Evolutionary conservation across 768 basidiomycete species (phyloP).

Genomic region (Boletus sp.): DNA sequence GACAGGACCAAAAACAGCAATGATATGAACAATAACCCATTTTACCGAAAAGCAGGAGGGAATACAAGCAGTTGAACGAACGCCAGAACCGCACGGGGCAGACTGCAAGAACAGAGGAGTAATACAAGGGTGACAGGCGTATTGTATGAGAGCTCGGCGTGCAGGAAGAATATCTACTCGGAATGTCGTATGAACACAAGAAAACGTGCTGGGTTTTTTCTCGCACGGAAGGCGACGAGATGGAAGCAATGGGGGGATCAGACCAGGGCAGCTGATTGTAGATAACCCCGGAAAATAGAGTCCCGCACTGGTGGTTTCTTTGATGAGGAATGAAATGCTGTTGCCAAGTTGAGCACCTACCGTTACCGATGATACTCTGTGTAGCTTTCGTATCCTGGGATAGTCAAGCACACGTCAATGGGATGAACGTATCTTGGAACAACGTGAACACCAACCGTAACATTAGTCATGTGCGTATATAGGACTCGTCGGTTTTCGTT

Average conservation of each 20-base stretch:
- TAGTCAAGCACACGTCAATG: slow-evolving; percentile 4
- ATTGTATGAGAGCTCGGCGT: slow-evolving; percentile 3
- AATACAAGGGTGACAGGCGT: slow-evolving; percentile 2
- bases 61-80: slow-evolving; percentile 7
- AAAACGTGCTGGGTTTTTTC: neutral
- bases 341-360: slow-evolving; percentile 36
- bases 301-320: slow-evolving; percentile 51
- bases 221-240: neutral
- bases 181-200: slow-evolving; percentile 7
- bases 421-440: neutral
- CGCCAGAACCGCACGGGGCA: neutral
- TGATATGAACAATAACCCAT: slow-evolving; percentile 1
- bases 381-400: slow-evolving; percentile 77
- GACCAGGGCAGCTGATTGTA: slow-evolving; percentile 68
- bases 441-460: slow-evolving; percentile 50
- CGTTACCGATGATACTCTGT: slow-evolving; percentile 78
- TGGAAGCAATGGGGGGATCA: slow-evolving; percentile 27
- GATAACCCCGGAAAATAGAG: slow-evolving; percentile 72
- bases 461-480: slow-evolving; percentile 79
- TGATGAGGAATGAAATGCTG: slow-evolving; percentile 4
- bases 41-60: neutral
- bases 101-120: neutral
- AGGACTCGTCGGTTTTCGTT: slow-evolving; percentile 79
- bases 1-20: slow-evolving; percentile 19
- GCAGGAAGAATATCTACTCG: neutral